phyloP scores from a whole-genome alignment of 208 protist species.

The Trypanosoma platydactyli region DNA sequence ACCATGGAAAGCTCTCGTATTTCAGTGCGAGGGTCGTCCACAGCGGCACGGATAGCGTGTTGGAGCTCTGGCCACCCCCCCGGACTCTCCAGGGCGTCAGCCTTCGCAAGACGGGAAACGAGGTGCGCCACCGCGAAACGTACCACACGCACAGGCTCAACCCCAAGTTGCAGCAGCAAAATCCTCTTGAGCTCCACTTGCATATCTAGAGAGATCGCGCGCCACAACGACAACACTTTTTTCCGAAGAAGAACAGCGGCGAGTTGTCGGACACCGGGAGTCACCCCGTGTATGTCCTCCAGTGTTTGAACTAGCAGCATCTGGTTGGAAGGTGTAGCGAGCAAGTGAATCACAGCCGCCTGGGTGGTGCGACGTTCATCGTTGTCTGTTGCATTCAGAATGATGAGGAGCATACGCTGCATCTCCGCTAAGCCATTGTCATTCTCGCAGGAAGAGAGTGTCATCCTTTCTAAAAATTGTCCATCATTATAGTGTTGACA shows the following conservation, averaged over 20 bases:
- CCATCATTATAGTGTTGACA: background rate
- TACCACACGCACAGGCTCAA: slow-evolving; percentile 63
- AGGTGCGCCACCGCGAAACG: slow-evolving; percentile 81
- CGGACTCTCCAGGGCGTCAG: slow-evolving; percentile 40
- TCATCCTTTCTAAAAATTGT: slow-evolving; percentile 1
- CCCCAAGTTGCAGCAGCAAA: slow-evolving; percentile 62
- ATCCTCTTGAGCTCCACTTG: slow-evolving; percentile 56
- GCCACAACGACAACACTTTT: slow-evolving; percentile 75
- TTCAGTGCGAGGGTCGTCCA: slow-evolving; percentile 48
- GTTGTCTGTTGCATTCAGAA: slow-evolving; percentile 63
- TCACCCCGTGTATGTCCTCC: slow-evolving; percentile 30
- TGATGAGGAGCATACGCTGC: slow-evolving; percentile 44
- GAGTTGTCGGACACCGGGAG: slow-evolving; percentile 73
- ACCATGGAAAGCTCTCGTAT: slow-evolving; percentile 88
- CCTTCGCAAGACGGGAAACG: slow-evolving; percentile 69
- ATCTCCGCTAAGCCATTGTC: slow-evolving; percentile 33
- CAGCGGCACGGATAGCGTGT: slow-evolving; percentile 45
- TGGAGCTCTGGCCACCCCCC: slow-evolving; percentile 70
- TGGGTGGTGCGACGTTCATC: slow-evolving; percentile 66
- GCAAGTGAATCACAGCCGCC: slow-evolving; percentile 38
- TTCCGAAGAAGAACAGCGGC: slow-evolving; percentile 83
- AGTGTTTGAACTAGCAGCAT: slow-evolving; percentile 56
- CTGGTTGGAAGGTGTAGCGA: slow-evolving; percentile 42
- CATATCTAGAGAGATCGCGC: slow-evolving; percentile 33
- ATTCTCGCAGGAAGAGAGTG: background rate